Conservation (phyloP, 345 rosid genomes). For the Syzygium oleosum region DNA sequence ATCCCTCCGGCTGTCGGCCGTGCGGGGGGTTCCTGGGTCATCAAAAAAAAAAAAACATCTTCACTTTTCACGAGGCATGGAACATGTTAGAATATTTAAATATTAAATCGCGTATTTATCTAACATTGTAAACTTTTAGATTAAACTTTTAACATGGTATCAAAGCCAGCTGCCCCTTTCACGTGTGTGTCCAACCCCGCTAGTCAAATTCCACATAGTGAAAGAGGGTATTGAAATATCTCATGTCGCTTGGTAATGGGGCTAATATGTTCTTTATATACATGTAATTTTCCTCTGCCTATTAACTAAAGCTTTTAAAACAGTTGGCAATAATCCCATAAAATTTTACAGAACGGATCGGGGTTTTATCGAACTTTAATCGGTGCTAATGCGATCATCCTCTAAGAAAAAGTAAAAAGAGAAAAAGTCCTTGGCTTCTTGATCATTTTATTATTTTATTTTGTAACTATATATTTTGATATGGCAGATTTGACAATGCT, state of each 20-base stretch:
- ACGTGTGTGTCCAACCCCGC: background rate
- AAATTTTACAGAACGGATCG: fast-evolving
- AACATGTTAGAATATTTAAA: background rate
- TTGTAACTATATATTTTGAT: background rate
- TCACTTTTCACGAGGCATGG: background rate
- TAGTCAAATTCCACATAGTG: background rate
- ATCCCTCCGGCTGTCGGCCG: no score
- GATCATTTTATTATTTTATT: background rate
- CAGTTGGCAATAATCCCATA: background rate
- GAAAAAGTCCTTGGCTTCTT: background rate
- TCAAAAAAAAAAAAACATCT: background rate
- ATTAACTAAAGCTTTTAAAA: background rate
- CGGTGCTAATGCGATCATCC: background rate
- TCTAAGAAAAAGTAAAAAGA: background rate
- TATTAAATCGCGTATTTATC: background rate
- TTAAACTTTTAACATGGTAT: background rate
- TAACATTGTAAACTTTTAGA: background rate
- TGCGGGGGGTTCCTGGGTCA: no score
- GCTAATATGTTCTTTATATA: background rate
- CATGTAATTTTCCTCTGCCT: background rate
- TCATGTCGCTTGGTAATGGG: fast-evolving
- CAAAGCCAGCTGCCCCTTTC: fast-evolving
- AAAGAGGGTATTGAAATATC: background rate
- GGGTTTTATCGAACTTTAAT: background rate
- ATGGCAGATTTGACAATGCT: background rate